Conservation (phyloP, 2,329 filamentous ascomycete genomes). For the Pseudogymnoascus sp. region DNA sequence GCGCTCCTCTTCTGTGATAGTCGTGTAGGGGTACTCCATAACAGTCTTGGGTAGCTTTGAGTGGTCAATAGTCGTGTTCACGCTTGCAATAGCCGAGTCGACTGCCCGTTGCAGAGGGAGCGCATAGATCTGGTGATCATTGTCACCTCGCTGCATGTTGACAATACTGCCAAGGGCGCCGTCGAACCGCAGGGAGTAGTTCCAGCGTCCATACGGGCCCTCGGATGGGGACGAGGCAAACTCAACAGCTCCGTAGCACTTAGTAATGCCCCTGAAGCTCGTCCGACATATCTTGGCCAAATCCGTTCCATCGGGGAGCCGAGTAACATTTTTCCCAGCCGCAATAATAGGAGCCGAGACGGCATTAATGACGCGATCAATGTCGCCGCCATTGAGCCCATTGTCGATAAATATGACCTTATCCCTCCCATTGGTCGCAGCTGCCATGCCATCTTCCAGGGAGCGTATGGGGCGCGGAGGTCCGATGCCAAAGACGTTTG, state of each 20-base stretch:
- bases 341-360: conserved; percentile 52
- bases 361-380: conserved; percentile 61
- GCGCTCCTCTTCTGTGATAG: conserved; percentile 60
- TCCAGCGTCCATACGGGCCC: conserved; percentile 64
- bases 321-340: conserved; percentile 49
- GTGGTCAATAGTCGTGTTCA: conserved; percentile 40
- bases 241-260: conserved; percentile 66
- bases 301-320: conserved; percentile 48
- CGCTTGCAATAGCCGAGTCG: conserved; percentile 61
- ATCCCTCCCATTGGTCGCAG: conserved; percentile 52
- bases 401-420: conserved; percentile 76
- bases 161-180: conserved; percentile 61
- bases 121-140: conserved; percentile 71
- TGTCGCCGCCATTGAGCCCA: conserved; percentile 60
- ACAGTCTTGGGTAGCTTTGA: conserved; percentile 37
- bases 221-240: conserved; percentile 71
- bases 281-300: conserved; percentile 58
- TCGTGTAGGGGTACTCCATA: conserved; percentile 74
- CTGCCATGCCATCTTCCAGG: conserved; percentile 56
- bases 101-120: conserved; percentile 75
- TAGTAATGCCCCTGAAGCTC: conserved; percentile 58
- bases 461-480: conserved; percentile 53
- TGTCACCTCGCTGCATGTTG: conserved; percentile 55
- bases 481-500: conserved; percentile 69
- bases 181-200: conserved; percentile 78